Evolutionary conservation across 805 yeast genomes (phyloP), one percentile per base, ranked within the genome.

Genomic region (Dipodascopsis uninucleata): DNA sequence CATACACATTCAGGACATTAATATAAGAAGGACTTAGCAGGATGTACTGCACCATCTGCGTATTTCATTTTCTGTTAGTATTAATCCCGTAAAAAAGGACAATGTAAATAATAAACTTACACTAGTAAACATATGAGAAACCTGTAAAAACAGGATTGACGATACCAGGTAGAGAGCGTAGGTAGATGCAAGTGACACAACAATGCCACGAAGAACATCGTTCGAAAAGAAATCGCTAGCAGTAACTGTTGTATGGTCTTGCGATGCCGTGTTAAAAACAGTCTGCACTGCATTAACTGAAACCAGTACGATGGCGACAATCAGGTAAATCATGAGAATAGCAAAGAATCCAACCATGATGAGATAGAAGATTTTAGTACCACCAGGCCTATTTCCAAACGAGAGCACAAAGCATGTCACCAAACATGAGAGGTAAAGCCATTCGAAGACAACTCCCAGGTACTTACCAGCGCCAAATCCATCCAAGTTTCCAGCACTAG

Each of bases 361-460:
- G 40, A 82, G 63, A 62, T 93, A 90, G 58, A 88, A 82, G 57
- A 70, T 74, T 47, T 80, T 79, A 0, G 97, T 86, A 23, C 97
- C 97, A 53, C 83, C 77, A 1, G 98, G 97, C 28, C 94, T 81
- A 63, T 90, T 90, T 59, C 98, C 98, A 64, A 90, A 82, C 2
- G 96, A 83, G 46, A 90, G 68, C 31, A 90, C 86, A 67, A 90
- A 89, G 4, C 95, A 86, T 7, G 90, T 78, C 21, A 87, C 82
- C 1, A 93, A 67, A 12, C 89, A 82, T 1, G 82, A 82, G 45
- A 83, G 77, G 59, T 89, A 90, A 18, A 89, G 63, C 95, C 97
- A 89, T 6, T 89, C 70, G 52, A 88, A 80, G 0, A 85, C 75
- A 2, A 85, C 84, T 1, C 94, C 80, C 23, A 90, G 68, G 44